Evolutionary conservation across 176 grass and related monocot genomes (phyloP), one percentile per base, ranked within the genome.

Genomic region (Triticum urartu): DNA sequence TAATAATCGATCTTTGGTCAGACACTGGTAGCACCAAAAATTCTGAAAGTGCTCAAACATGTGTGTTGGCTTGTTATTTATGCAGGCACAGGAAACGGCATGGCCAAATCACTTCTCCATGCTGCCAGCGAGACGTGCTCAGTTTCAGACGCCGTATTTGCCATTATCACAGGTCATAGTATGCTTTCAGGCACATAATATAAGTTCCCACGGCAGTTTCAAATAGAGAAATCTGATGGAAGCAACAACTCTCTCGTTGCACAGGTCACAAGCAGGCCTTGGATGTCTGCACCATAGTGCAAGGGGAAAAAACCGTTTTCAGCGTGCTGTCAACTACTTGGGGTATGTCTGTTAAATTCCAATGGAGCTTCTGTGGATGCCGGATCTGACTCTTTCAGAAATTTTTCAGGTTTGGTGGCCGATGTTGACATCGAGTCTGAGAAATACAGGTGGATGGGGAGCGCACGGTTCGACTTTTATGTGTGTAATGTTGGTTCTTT

Each of bases 391-490:
- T 12, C 25, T 52, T 88, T 50, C 1, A 8, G 36, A 85, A 30
- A 68, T 7, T 2, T 18, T 18, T 83, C 85, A 98, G 95, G 95
- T 81, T 87, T 95, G 93, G 89, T 98, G 45, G 93, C 95, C 5
- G 95, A 95, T 90, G 82, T 98, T 34, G 93, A 98, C 24, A 93
- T 95, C 17, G 91, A 98, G 79, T 95, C 95, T 0, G 91, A 98
- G 86, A 98, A 85, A 66, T 93, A 92, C 60, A 87, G 95, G 72
- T 98, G 95, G 95, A 93, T 95, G 89, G 95, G 93, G 91, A 98
- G 89, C 72, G 83, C 89, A 68, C 91, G 95, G 34, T 22, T 98
- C 2, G 93, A 95, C 71, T 93, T 95, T 60, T 98, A 98, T 87
- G 93, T 98, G 88, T 56, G 87, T 85, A 42, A 42, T 82, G 21